Conservation (phyloP, 805 yeast species). For the Starmerella stigmatis region DNA sequence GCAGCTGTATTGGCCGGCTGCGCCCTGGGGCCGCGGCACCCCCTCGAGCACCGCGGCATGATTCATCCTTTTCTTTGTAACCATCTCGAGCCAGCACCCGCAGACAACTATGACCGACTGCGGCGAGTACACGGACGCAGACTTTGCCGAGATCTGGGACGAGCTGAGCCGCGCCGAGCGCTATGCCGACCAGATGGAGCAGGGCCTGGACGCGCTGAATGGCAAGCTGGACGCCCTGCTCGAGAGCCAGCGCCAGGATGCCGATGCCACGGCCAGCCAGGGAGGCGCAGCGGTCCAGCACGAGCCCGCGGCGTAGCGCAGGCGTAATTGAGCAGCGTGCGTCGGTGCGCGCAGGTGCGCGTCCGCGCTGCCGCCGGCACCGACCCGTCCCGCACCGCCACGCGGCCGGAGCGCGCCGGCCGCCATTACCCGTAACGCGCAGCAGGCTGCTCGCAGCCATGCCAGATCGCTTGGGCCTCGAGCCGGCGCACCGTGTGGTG, state of each 20-base stretch:
- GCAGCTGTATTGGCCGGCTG: too few relatives aligned
- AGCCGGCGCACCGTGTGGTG: conserved; percentile 15
- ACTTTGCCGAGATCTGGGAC: conserved; percentile 24
- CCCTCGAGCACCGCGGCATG: too few relatives aligned
- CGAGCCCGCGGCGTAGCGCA: too few relatives aligned
- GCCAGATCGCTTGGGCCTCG: conserved; percentile 18
- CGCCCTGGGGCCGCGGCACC: too few relatives aligned
- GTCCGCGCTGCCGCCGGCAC: too few relatives aligned
- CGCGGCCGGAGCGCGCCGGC: not conserved
- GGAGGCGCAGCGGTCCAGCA: too few relatives aligned
- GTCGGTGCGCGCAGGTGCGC: too few relatives aligned
- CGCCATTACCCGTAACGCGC: conserved; percentile 4
- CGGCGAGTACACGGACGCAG: conserved; percentile 21
- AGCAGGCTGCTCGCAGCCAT: not conserved
- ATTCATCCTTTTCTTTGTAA: too few relatives aligned
- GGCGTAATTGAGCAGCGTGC: too few relatives aligned
- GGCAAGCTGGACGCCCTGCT: conserved; percentile 21
- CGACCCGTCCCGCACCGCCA: not conserved
- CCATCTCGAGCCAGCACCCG: not conserved
- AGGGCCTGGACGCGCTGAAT: conserved; percentile 20
- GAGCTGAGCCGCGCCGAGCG: conserved; percentile 23
- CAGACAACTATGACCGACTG: conserved; percentile 20
- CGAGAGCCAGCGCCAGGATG: not conserved
- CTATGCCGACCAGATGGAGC: conserved; percentile 22
- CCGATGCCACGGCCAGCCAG: not conserved